These are phyloP conservation scores for Neoscytalidium dimidiatum DNA, from an alignment of 2,329 filamentous ascomycete genomes.

Conservation along the genomic window DNA sequence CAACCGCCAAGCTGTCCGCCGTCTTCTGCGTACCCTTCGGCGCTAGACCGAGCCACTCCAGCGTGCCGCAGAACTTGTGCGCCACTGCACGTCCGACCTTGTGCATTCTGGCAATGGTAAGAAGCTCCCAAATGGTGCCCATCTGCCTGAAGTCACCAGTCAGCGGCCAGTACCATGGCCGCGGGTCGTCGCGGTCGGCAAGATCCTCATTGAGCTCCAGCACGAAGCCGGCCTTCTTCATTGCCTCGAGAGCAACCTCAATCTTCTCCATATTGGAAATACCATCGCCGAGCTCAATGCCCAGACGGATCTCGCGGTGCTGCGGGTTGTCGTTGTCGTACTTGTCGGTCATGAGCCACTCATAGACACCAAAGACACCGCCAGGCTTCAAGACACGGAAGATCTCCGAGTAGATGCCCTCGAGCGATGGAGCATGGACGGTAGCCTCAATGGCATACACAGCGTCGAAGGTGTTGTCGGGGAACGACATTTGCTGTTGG, in stretches of 20 bases:
- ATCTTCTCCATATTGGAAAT: conserved; percentile 97
- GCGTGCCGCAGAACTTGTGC: conserved; percentile 73
- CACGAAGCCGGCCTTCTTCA: conserved; percentile 86
- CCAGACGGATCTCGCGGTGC: conserved; percentile 88
- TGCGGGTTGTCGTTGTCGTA: conserved; percentile 87
- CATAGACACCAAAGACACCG: conserved; percentile 94
- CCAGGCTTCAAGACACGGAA: conserved; percentile 95
- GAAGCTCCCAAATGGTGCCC: conserved; percentile 74
- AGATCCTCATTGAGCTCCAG: conserved; percentile 84
- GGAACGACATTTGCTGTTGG: conserved; percentile 84
- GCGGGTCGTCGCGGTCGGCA: conserved; percentile 70
- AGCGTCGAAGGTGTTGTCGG: conserved; percentile 87
- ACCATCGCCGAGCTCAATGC: conserved; percentile 93
- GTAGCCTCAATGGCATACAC: conserved; percentile 98
- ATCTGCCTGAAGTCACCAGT: conserved; percentile 84
- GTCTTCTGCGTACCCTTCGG: conserved; percentile 90
- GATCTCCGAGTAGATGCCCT: conserved; percentile 92
- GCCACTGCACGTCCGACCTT: conserved; percentile 74
- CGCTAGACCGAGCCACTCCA: conserved; percentile 75
- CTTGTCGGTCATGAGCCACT: conserved; percentile 97
- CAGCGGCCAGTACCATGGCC: conserved; percentile 94
- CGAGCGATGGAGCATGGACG: conserved; percentile 86
- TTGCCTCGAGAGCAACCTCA: conserved; percentile 76
- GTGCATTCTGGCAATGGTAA: conserved; percentile 87
- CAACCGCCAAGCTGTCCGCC: conserved; percentile 81